These are phyloP conservation scores for Talaromyces ruber DNA, from an alignment of 495 filamentous ascomycete genomes.

Conservation along the genomic window DNA sequence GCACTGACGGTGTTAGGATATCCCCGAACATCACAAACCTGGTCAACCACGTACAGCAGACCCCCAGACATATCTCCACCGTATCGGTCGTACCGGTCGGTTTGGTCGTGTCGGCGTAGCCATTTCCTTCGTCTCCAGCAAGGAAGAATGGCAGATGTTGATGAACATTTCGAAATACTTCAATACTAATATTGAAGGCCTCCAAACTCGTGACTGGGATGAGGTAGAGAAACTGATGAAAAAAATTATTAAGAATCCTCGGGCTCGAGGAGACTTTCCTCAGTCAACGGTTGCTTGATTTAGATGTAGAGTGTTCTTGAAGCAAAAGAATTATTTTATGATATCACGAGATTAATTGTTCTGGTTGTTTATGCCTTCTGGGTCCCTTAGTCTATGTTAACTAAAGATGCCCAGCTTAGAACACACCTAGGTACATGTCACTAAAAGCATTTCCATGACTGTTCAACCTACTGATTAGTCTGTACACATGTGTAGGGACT, in stretches of 20 bases:
- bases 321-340: neutral
- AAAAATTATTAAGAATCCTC: constrained; percentile 70
- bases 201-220: constrained; percentile 75
- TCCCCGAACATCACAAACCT: constrained; percentile 35
- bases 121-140: constrained; percentile 82
- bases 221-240: constrained; percentile 73
- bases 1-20: constrained; percentile 31
- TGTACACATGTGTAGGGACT: neutral
- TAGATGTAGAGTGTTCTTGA: constrained; percentile 7
- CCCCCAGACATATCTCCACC: constrained; percentile 91
- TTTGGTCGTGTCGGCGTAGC: constrained; percentile 97
- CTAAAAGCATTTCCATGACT: neutral
- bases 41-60: constrained; percentile 47
- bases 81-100: constrained; percentile 93
- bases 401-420: neutral
- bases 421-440: neutral
- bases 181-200: constrained; percentile 43
- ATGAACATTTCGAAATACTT: constrained; percentile 69
- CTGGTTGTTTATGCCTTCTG: neutral
- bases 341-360: neutral
- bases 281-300: constrained; percentile 8
- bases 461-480: neutral
- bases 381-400: neutral
- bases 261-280: constrained; percentile 50
- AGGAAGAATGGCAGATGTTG: constrained; percentile 65